These are phyloP conservation scores for Hanseniaspora guilliermondii DNA, from an alignment of 805 yeast genomes.

Conservation along the genomic window DNA sequence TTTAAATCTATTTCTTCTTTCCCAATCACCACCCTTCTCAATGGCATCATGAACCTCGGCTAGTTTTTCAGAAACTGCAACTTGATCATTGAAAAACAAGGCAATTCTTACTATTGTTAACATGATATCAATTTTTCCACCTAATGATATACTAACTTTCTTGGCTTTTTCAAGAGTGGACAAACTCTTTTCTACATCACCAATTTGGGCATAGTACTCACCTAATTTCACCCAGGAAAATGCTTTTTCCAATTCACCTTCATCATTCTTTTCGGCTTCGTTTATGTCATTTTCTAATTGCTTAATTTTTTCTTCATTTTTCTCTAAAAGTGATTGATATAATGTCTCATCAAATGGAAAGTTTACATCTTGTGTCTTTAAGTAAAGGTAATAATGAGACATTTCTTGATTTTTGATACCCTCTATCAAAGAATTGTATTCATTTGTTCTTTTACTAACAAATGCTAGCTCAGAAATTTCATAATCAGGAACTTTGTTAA, in stretches of 20 bases:
- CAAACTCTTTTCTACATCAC: conserved; percentile 64
- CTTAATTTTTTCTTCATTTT: conserved; percentile 45
- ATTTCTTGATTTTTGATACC: conserved; percentile 49
- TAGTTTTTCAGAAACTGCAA: conserved; percentile 54
- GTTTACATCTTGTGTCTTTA: conserved; percentile 37
- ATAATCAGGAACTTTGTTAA: conserved; percentile 61
- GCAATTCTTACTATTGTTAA: conserved; percentile 78
- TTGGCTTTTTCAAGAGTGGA: conserved; percentile 57
- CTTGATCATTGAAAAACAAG: conserved; percentile 73
- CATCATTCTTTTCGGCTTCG: conserved; percentile 47
- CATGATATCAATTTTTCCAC: conserved; percentile 76
- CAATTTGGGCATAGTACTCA: conserved; percentile 73
- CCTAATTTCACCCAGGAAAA: conserved; percentile 70
- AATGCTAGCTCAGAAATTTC: conserved; percentile 71
- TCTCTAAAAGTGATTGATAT: conserved; percentile 38
- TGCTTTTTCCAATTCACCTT: conserved; percentile 74
- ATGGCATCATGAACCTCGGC: conserved; percentile 62
- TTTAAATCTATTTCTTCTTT: conserved; percentile 87
- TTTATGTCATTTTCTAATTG: conserved; percentile 34
- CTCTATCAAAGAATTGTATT: conserved; percentile 28
- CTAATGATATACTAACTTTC: conserved; percentile 72
- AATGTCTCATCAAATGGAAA: conserved; percentile 49
- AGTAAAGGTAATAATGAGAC: conserved; percentile 72
- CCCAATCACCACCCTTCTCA: conserved; percentile 99
- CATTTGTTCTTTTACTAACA: conserved; percentile 35